These are phyloP conservation scores for Phytophthora hibernalis DNA, from an alignment of 352 stramenopile species.

Conservation along the genomic window DNA sequence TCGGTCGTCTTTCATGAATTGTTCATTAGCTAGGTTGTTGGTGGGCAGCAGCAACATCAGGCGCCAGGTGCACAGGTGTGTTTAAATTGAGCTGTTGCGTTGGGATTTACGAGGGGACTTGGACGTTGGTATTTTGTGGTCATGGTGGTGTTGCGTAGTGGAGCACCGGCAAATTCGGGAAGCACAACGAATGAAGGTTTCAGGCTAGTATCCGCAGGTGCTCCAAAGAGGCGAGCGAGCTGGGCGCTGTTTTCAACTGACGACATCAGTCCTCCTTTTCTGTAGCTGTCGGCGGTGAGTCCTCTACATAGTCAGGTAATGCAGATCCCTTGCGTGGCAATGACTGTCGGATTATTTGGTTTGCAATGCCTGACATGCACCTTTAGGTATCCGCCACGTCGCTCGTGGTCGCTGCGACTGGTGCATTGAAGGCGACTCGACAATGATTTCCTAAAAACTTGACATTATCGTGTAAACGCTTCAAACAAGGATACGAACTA, in stretches of 20 bases:
- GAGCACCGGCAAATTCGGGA: not conserved
- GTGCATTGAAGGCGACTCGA: too few relatives aligned
- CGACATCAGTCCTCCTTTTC: not conserved
- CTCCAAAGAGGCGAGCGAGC: not conserved
- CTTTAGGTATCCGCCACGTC: not conserved
- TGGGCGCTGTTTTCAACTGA: not conserved
- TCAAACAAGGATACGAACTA: too few relatives aligned
- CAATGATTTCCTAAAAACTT: too few relatives aligned
- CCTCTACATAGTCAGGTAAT: not conserved
- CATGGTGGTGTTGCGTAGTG: not conserved
- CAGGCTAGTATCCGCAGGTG: not conserved
- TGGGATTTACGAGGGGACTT: not conserved
- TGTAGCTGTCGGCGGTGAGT: not conserved
- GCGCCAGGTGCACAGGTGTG: conserved; percentile 16
- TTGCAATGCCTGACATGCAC: not conserved
- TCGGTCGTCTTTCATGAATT: conserved; percentile 19
- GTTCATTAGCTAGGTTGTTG: conserved; percentile 25
- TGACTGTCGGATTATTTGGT: not conserved
- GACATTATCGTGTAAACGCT: too few relatives aligned
- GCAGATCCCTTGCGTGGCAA: conserved; percentile 1
- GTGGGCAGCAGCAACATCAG: conserved; percentile 6
- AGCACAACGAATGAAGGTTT: not conserved
- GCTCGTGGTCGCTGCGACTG: too few relatives aligned
- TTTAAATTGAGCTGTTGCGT: conserved; percentile 35
- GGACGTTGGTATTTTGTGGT: not conserved